Percentiles rank a stretch among this genome's conserved stretches.
These are phyloP conservation scores for Tephrocybe sp. DNA, from an alignment of 768 basidiomycete genomes.

Conservation along the genomic window DNA sequence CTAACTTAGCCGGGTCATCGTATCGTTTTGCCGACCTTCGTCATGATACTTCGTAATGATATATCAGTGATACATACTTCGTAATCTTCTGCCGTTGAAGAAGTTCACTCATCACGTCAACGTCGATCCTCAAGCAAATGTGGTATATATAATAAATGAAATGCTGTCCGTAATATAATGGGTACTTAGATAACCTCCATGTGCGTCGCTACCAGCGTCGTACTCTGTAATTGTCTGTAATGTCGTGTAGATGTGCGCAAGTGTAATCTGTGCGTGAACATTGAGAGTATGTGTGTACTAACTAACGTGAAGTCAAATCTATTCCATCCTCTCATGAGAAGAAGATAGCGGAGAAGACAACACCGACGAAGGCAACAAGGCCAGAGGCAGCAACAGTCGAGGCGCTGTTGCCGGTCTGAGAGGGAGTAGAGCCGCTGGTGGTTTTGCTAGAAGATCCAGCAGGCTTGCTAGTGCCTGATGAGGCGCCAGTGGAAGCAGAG, in stretches of 20 bases:
- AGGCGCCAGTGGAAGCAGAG: background rate
- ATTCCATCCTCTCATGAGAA: slow-evolving; percentile 15
- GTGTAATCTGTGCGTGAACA: slow-evolving; percentile 1
- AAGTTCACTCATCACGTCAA: no score
- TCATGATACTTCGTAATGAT: no score
- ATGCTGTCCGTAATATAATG: slow-evolving; percentile 4
- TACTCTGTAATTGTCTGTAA: slow-evolving; percentile 1
- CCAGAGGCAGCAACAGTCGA: slow-evolving; percentile 11
- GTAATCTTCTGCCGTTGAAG: no score
- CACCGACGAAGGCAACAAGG: slow-evolving; percentile 15
- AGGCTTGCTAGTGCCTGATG: background rate
- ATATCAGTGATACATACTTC: no score
- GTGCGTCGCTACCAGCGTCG: slow-evolving; percentile 6
- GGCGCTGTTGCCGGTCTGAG: slow-evolving; percentile 15
- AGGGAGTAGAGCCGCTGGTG: slow-evolving; percentile 6
- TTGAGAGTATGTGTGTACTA: background rate
- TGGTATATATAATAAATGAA: slow-evolving; percentile 10
- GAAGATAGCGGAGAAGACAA: slow-evolving; percentile 19
- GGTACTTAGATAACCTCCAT: slow-evolving; percentile 1
- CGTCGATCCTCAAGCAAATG: background rate
- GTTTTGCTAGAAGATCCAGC: slow-evolving; percentile 11
- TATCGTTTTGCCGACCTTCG: no score
- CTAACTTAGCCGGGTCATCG: no score
- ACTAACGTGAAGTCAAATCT: background rate
- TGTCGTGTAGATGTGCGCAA: background rate